These are phyloP conservation scores for Acanthamoeba sp. DNA, from an alignment of 208 protist species.

Conservation along the genomic window DNA sequence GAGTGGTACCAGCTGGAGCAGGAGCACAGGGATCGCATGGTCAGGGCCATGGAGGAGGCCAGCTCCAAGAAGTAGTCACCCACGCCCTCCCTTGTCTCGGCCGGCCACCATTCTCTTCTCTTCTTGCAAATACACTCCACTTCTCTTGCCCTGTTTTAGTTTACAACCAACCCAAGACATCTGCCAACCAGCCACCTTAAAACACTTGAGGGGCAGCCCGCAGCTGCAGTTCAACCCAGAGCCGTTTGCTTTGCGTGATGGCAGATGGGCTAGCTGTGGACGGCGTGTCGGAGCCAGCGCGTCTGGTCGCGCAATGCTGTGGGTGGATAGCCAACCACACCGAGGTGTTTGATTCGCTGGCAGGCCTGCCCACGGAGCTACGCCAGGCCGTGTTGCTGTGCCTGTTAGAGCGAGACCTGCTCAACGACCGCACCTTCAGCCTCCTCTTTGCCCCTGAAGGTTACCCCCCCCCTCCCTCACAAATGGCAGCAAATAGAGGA, in stretches of 20 bases:
- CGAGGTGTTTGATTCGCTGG: not conserved
- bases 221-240: not conserved
- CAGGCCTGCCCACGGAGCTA: slow-evolving; percentile 4
- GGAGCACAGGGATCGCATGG: slow-evolving; percentile 19
- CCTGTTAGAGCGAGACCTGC: not conserved
- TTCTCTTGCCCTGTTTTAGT: not conserved
- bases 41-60: slow-evolving; percentile 13
- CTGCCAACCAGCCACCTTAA: not conserved
- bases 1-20: slow-evolving; percentile 67
- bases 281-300: not conserved
- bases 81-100: not conserved
- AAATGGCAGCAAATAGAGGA: not conserved
- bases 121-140: not conserved
- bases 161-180: no score
- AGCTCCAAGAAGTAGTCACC: not conserved
- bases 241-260: no score
- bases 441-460: not conserved
- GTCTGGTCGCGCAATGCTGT: slow-evolving; percentile 12
- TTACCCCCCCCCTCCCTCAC: not conserved
- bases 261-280: not conserved
- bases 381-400: not conserved
- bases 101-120: not conserved
- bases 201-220: not conserved
- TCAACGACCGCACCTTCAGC: not conserved
- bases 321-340: not conserved